Percentiles rank a stretch among this genome's conserved stretches.
Evolutionary conservation across 305 asterid genomes (phyloP).

Genomic region (Solanum chacoense): DNA sequence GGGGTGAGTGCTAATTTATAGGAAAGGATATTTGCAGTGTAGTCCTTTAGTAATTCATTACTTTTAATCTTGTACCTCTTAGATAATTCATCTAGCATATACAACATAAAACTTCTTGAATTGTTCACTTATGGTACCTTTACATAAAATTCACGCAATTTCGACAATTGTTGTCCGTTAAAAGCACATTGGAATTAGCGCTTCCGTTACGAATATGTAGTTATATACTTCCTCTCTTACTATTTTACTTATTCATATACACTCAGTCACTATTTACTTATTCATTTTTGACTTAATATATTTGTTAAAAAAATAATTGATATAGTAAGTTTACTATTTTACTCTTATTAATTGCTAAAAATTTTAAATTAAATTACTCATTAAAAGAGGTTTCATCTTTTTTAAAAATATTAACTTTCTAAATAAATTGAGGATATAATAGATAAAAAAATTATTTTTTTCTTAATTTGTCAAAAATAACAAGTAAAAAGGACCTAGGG

Average conservation of each 20-base stretch:
- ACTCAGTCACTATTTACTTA: not conserved
- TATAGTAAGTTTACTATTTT: too few species aligned
- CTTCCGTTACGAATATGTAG: not conserved
- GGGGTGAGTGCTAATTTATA: not conserved
- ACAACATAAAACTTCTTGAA: not conserved
- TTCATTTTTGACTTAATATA: too few species aligned
- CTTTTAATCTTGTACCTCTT: not conserved
- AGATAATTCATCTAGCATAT: not conserved
- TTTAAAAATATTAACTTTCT: too few species aligned
- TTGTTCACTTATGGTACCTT: not conserved
- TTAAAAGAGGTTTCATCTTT: too few species aligned
- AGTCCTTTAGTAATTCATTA: not conserved
- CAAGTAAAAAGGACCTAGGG: too few species aligned
- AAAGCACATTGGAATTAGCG: not conserved
- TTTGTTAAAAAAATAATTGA: too few species aligned
- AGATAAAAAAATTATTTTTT: too few species aligned
- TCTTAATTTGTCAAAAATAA: too few species aligned
- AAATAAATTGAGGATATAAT: too few species aligned
- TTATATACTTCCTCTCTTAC: not conserved
- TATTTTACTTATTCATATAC: too few species aligned
- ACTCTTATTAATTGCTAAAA: rapidly evolving
- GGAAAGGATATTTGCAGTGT: not conserved
- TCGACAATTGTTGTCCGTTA: not conserved
- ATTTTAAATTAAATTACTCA: too few species aligned
- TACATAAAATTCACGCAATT: not conserved